These are phyloP conservation scores for Pseudoperonospora humuli DNA, from an alignment of 352 stramenopile species.

Conservation along the genomic window DNA sequence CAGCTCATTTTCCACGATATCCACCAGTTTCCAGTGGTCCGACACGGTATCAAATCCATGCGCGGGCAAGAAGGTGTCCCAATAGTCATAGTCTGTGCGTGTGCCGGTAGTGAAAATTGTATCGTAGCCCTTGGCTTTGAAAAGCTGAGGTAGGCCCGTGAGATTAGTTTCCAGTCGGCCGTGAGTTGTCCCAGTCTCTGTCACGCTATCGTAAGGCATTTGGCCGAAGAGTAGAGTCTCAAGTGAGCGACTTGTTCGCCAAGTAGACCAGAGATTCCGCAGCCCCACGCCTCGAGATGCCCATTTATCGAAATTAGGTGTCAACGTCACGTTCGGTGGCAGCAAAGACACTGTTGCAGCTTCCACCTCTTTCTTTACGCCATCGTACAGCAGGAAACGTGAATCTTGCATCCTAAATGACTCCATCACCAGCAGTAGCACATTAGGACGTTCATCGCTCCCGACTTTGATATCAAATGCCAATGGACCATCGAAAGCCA, in stretches of 20 bases:
- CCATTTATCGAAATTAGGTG: conserved; percentile 57
- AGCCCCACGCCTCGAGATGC: conserved; percentile 39
- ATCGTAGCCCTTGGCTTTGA: conserved; percentile 51
- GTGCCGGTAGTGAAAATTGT: conserved; percentile 55
- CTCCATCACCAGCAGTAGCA: conserved; percentile 59
- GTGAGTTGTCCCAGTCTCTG: conserved; percentile 37
- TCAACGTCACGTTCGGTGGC: conserved; percentile 43
- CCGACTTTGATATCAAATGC: too few species aligned
- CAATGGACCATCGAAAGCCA: too few species aligned
- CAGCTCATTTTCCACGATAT: conserved; percentile 42
- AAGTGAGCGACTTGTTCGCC: conserved; percentile 59
- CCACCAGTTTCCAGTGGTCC: conserved; percentile 29
- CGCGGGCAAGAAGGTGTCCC: conserved; percentile 43
- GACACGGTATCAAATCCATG: conserved; percentile 55
- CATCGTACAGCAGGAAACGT: conserved; percentile 26
- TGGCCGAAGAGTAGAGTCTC: conserved; percentile 60
- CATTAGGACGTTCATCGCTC: conserved; percentile 47
- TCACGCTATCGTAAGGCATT: conserved; percentile 52
- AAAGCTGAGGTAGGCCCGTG: conserved; percentile 46
- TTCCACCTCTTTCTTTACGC: conserved; percentile 18
- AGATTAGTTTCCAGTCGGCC: conserved; percentile 30
- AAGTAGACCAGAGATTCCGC: conserved; percentile 57
- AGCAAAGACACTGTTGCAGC: conserved; percentile 24
- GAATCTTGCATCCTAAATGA: conserved; percentile 59
- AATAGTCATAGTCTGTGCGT: conserved; percentile 51